A percentile compares a stretch with the other conserved stretches of the same genome.
phyloP scores from a whole-genome alignment of 148 eudicot species.

The Vaccinium corymbosum region DNA sequence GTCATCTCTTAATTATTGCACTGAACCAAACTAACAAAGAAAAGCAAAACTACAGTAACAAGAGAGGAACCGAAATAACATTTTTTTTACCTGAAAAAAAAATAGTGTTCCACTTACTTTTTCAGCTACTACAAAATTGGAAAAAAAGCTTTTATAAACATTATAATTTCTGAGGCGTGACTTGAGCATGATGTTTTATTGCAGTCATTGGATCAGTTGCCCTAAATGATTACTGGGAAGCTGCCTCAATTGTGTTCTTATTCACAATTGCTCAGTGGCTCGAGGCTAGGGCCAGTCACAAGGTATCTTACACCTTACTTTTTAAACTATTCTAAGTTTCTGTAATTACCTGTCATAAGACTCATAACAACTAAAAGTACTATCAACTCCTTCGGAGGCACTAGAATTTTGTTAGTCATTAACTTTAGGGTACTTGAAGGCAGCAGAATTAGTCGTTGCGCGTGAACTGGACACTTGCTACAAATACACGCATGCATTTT shows the following conservation, averaged over 20 bases:
- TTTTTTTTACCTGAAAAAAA: no score
- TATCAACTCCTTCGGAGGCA: no score
- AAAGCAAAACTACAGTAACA: not conserved
- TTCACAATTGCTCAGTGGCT: constrained; percentile 93
- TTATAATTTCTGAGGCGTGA: not conserved
- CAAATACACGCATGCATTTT: no score
- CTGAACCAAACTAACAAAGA: not conserved
- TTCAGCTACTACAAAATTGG: not conserved
- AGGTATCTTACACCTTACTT: constrained; percentile 29
- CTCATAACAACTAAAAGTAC: no score
- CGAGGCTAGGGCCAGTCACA: constrained; percentile 78
- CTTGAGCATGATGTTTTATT: not conserved
- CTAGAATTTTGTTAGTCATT: no score
- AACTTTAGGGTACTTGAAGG: no score
- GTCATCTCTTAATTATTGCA: no score
- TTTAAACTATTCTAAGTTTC: not conserved
- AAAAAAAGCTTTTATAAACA: not conserved
- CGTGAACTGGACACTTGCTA: no score
- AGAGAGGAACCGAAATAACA: not conserved
- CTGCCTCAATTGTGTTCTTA: constrained; percentile 79
- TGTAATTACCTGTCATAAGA: no score
- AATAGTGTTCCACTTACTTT: no score
- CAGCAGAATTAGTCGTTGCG: no score
- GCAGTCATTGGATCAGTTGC: constrained; percentile 70
- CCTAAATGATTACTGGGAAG: constrained; percentile 70